Evolutionary conservation across 2,329 filamentous ascomycete species (phyloP).

Genomic region (Aureobasidium zeae): DNA sequence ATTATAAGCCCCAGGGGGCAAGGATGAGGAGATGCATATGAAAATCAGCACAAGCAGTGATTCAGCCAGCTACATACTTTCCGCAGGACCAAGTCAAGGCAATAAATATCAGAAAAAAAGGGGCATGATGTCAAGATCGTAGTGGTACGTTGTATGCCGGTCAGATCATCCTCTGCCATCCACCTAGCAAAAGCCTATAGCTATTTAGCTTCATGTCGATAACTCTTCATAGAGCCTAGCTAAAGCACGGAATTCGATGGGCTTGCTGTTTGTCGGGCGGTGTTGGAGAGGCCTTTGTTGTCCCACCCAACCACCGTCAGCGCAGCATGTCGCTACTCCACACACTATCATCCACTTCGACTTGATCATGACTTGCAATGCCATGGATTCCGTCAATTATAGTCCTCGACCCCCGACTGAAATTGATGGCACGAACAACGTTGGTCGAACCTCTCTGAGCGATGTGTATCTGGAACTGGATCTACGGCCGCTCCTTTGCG

Average conservation of each 20-base stretch:
- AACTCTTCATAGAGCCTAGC: constrained; percentile 56
- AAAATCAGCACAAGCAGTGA: constrained; percentile 3
- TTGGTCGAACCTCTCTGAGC: too few relatives aligned
- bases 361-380: constrained; percentile 2
- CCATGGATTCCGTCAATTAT: too few relatives aligned
- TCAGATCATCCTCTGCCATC: constrained; percentile 6
- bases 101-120: constrained; percentile 12
- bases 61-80: constrained; percentile 13
- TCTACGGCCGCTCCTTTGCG: constrained; percentile 2
- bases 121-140: constrained; percentile 10
- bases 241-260: constrained; percentile 17
- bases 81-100: constrained; percentile 7
- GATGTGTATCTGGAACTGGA: too few relatives aligned
- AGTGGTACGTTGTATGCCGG: constrained; percentile 17
- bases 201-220: constrained; percentile 59
- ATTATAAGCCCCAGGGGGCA: constrained; percentile 1
- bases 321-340: constrained; percentile 8
- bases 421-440: too few relatives aligned
- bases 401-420: too few relatives aligned
- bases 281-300: not conserved
- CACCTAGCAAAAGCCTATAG: constrained; percentile 28
- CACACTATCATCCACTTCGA: constrained; percentile 9
- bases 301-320: not conserved
- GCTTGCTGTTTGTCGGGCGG: constrained; percentile 9
- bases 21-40: not conserved